phyloP scores from a whole-genome alignment of 2,329 filamentous ascomycete species.

The Aspergillus ibericus region DNA sequence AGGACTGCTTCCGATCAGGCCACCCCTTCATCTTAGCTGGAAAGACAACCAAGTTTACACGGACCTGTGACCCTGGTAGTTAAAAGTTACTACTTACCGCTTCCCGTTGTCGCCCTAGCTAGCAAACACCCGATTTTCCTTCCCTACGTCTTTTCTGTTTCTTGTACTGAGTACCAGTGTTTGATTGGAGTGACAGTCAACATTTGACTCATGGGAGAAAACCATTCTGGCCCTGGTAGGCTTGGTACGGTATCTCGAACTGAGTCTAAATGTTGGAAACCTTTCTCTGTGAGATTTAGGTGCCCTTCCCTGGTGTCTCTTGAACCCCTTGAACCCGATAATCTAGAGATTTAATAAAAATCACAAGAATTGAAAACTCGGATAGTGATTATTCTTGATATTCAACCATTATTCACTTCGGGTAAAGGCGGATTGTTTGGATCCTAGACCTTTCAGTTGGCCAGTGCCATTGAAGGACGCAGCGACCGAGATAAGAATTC shows the following conservation, averaged over 20 bases:
- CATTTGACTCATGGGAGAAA: conserved; percentile 20
- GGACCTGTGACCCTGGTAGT: neutral
- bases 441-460: too few relatives aligned
- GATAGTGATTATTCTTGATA: too few relatives aligned
- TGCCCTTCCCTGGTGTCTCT: conserved; percentile 6
- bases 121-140: neutral
- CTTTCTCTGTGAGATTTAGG: conserved; percentile 21
- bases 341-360: neutral
- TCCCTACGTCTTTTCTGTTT: neutral
- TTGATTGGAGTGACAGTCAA: conserved; percentile 22
- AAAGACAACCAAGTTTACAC: neutral
- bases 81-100: neutral
- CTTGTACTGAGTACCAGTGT: conserved; percentile 17
- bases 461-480: too few relatives aligned
- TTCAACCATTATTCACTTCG: too few relatives aligned
- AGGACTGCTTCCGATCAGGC: neutral
- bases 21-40: neutral
- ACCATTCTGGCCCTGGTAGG: conserved; percentile 24
- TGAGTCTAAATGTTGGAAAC: conserved; percentile 28
- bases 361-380: neutral
- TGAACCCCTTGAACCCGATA: neutral
- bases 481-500: too few relatives aligned
- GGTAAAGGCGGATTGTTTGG: too few relatives aligned
- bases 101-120: conserved; percentile 8
- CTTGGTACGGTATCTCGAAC: conserved; percentile 27